Evolutionary conservation across 2,329 filamentous ascomycete genomes (phyloP).

Genomic region (Macrophomina pseudophaseolina): DNA sequence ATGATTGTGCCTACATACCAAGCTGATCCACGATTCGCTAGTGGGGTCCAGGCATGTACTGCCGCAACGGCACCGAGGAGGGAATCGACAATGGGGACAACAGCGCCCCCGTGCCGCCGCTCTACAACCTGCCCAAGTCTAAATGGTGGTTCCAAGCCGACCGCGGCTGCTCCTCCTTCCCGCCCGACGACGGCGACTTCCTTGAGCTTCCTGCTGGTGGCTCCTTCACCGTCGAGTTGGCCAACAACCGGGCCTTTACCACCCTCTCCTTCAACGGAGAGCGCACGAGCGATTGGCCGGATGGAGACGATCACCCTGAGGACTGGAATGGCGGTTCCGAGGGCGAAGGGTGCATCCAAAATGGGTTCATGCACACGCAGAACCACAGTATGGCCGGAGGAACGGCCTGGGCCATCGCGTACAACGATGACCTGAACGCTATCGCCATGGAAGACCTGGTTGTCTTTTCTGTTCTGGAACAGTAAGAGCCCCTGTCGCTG

Average conservation of each 20-base stretch:
- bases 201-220: slow-evolving; percentile 57
- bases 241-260: slow-evolving; percentile 57
- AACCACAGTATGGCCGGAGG: slow-evolving; percentile 52
- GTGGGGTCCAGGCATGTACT: slow-evolving; percentile 45
- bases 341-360: slow-evolving; percentile 41
- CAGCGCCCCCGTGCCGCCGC: slow-evolving; percentile 53
- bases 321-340: slow-evolving; percentile 50
- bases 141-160: slow-evolving; percentile 60
- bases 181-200: slow-evolving; percentile 42
- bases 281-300: slow-evolving; percentile 52
- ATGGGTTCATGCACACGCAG: slow-evolving; percentile 55
- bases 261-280: slow-evolving; percentile 52
- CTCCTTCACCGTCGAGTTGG: slow-evolving; percentile 56
- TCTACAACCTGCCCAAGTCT: slow-evolving; percentile 51
- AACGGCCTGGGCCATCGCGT: slow-evolving; percentile 58
- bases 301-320: slow-evolving; percentile 53
- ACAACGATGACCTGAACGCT: slow-evolving; percentile 52
- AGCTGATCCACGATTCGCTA: neutral
- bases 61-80: slow-evolving; percentile 39
- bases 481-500: slow-evolving; percentile 39
- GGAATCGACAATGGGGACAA: slow-evolving; percentile 49
- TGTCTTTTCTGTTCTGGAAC: slow-evolving; percentile 54
- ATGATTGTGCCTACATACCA: too few relatives aligned
- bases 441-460: slow-evolving; percentile 59
- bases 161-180: slow-evolving; percentile 53